Evolutionary conservation across 73 alveolate genomes (phyloP).

Genomic region (Paramecium bursaria): DNA sequence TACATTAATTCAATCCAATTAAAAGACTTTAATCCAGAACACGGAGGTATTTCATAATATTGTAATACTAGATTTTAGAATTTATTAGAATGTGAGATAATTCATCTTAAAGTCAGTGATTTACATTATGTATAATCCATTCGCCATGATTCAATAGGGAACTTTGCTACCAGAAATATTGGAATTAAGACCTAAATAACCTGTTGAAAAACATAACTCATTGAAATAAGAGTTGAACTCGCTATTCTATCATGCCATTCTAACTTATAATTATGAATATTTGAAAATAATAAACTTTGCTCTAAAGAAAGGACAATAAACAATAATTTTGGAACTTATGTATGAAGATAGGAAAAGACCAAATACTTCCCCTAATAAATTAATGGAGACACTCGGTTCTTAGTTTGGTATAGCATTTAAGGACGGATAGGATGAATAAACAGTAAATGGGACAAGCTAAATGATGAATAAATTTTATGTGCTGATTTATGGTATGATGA

Average conservation of each 20-base stretch:
- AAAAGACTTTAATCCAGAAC: neutral
- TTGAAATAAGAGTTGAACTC: neutral
- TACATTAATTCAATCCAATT: slow-evolving; percentile 14
- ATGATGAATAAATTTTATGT: neutral
- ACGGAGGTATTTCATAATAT: no score
- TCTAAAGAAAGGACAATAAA: slow-evolving; percentile 12
- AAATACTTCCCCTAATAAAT: no score
- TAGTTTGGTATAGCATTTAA: slow-evolving; percentile 1
- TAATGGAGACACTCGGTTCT: neutral
- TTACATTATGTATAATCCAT: slow-evolving; percentile 18
- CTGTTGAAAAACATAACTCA: neutral
- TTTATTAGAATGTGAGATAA: neutral
- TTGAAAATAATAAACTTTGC: neutral
- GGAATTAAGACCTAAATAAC: neutral
- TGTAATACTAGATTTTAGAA: no score
- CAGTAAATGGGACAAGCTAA: no score
- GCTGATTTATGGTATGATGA: slow-evolving; percentile 19
- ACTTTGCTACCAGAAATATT: neutral
- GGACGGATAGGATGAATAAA: neutral
- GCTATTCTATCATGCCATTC: neutral
- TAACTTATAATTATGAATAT: neutral
- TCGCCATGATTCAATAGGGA: neutral
- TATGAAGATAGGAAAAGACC: neutral
- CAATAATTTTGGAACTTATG: slow-evolving; percentile 21
- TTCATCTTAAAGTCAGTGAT: neutral